Base-by-base conservation (phyloP, 73 alveolate genomes). In the Breviolum minutum region DNA sequence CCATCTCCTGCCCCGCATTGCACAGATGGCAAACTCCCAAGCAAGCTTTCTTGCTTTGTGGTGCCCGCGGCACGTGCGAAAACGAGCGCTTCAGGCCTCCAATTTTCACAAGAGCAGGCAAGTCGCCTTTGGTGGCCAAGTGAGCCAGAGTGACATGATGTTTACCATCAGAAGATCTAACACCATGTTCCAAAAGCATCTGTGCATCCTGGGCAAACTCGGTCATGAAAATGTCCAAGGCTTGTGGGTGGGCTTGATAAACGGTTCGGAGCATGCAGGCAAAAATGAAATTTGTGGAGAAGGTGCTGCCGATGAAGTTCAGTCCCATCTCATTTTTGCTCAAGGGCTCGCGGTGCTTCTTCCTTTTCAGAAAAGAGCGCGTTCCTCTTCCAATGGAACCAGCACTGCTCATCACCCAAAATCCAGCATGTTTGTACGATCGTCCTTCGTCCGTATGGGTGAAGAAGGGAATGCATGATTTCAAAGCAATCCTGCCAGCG, bases 381-480 rank as follows among this genome's bases (percentile, higher is more conserved):
- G 94, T 86, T 12, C 94, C 94, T 6, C 94, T 76, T 7, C 94
- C 94, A 7, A 86, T 22, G 63, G 63, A 16, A 69, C 80, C 94
- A 63, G 61, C 80, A 17, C 24, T 63, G 9, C 64, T 26, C 29
- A 86, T 11, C 7, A 86, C 63, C 62, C 26, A 20, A 16, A 86
- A 7, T 8, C 63, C 63, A 27, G 11, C 26, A 29, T 86, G 60
- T 8, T 86, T 86, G 29, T 62, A 30, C 0, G 94, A 13, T 0
- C 94, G 48, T 7, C 94, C 94, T 3, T 86, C 94, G n/a, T 86
- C 94, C 0, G 94, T 20, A 69, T 86, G 94, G 79, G 63, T 62
- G n/a, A 27, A 86, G 16, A 62, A 22, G 3, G 94, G 94, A 13
- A 86, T n/a, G 7, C 76, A 10, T 61, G 6, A 20, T 20, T 27